Percentiles rank a stretch among this genome's conserved stretches.
These are phyloP conservation scores for Fraxinus paxiana DNA, from an alignment of 305 asterid species.

Conservation along the genomic window DNA sequence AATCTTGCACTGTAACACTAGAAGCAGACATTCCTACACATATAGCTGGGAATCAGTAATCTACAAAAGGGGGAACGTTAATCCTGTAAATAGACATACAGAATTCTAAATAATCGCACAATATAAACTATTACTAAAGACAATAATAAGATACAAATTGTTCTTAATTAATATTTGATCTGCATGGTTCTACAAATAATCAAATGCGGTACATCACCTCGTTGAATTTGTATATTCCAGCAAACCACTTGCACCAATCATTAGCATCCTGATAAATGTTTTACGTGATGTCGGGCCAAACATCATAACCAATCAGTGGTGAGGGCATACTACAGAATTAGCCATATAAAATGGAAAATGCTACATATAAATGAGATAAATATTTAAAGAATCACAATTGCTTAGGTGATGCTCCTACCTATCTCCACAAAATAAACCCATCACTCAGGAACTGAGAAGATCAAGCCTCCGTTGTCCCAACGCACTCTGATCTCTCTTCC, in stretches of 20 bases:
- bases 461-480: slow-evolving; percentile 66
- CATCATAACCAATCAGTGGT: slow-evolving; percentile 22
- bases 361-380: not conserved
- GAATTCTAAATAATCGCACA: not conserved
- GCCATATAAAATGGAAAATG: not conserved
- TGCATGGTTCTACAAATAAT: not conserved
- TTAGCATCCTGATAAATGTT: not conserved
- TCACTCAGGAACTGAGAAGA: slow-evolving; percentile 61
- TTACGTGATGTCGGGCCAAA: slow-evolving; percentile 20
- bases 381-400: slow-evolving; percentile 19
- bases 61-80: not conserved
- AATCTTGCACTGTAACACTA: not conserved
- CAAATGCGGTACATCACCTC: slow-evolving; percentile 13
- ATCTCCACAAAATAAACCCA: slow-evolving; percentile 26
- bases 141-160: not conserved
- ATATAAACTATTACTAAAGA: not conserved
- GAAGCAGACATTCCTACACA: not conserved
- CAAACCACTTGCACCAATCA: slow-evolving; percentile 7
- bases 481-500: slow-evolving; percentile 70
- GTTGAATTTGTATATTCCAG: slow-evolving; percentile 15
- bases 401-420: slow-evolving; percentile 22
- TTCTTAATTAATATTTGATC: not conserved
- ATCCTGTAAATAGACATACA: not conserved
- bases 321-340: slow-evolving; percentile 4
- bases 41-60: not conserved